Evolutionary conservation across 164 flowering plant genomes (phyloP).

Genomic region (Chimonanthus praecox): DNA sequence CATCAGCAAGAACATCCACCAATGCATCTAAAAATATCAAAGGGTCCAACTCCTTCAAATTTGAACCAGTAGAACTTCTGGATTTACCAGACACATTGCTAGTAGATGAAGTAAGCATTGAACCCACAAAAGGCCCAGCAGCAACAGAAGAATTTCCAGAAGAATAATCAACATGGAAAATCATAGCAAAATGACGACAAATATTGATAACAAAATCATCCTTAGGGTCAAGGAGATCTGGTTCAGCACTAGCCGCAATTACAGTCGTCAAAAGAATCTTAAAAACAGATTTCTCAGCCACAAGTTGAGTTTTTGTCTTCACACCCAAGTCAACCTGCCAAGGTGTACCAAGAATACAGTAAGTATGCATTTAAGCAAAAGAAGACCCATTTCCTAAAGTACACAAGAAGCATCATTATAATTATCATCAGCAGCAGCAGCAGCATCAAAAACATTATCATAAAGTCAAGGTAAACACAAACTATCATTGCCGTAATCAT

Average conservation of each 20-base stretch:
- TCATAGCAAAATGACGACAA: constrained; percentile 95
- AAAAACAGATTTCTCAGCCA: constrained; percentile 97
- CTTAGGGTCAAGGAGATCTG: constrained; percentile 65
- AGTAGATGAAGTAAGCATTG: constrained; percentile 37
- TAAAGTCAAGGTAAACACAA: no score
- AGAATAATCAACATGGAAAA: constrained; percentile 64
- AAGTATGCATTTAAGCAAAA: background rate
- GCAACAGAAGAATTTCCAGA: constrained; percentile 33
- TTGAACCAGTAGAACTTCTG: constrained; percentile 39
- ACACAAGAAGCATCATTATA: background rate
- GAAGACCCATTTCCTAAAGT: background rate
- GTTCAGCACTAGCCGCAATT: constrained; percentile 81
- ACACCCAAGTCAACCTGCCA: constrained; percentile 94
- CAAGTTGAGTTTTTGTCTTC: constrained; percentile 94
- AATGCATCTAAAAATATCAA: constrained; percentile 90
- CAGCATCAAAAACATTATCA: background rate
- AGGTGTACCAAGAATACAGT: background rate
- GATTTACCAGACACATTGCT: constrained; percentile 19
- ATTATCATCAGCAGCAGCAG: background rate
- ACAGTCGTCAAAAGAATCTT: constrained; percentile 80
- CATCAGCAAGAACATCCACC: constrained; percentile 90
- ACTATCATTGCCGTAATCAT: no score
- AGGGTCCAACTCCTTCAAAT: constrained; percentile 90
- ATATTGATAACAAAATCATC: constrained; percentile 80
- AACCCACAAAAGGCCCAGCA: constrained; percentile 37